Evolutionary conservation across 768 basidiomycete genomes (phyloP).

Genomic region (Udeniomyces megalosporus): DNA sequence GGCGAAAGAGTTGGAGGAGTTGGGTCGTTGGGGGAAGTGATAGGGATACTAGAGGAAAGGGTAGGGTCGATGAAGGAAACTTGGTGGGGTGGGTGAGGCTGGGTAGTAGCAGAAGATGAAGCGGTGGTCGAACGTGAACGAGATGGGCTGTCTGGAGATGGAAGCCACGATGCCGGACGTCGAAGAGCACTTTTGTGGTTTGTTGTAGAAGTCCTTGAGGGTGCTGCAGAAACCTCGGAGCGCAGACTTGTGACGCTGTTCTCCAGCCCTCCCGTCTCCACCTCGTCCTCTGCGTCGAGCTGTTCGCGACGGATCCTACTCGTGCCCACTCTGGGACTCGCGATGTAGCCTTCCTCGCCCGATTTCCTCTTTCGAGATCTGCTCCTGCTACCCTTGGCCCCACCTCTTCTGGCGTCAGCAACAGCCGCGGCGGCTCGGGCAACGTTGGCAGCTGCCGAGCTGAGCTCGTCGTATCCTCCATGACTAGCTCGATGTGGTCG

Average conservation of each 20-base stretch:
- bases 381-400: background rate
- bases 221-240: background rate
- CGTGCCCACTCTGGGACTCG: background rate
- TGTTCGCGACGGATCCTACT: background rate
- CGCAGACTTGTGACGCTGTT: background rate
- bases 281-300: background rate
- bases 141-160: background rate
- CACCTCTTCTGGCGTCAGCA: constrained; percentile 25
- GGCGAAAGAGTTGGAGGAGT: background rate
- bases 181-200: background rate
- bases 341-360: background rate
- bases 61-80: background rate
- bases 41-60: background rate
- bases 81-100: background rate
- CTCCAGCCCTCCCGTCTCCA: background rate
- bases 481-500: background rate
- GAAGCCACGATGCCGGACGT: background rate
- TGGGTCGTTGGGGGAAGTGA: too few relatives aligned
- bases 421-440: constrained; percentile 55
- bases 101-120: background rate
- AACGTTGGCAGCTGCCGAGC: constrained; percentile 49
- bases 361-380: background rate
- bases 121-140: background rate
- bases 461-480: constrained; percentile 10
- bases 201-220: background rate